Conservation (phyloP, 139 green algal genomes). For the Dunaliella primolecta region DNA sequence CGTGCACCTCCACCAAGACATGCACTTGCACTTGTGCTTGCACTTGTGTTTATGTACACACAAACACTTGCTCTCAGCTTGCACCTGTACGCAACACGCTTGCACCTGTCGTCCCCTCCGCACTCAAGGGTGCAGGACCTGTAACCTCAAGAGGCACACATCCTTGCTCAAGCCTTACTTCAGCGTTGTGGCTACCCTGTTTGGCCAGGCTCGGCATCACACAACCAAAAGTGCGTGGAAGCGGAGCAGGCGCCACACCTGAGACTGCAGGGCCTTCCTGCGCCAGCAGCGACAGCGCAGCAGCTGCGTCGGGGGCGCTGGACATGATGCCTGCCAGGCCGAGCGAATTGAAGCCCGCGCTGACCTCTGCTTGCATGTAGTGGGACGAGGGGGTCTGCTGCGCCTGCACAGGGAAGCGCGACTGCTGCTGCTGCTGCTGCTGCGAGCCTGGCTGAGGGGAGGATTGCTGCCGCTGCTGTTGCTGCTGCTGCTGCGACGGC, state of each 20-base stretch:
- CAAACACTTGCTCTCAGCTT: too few species aligned
- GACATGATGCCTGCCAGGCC: background rate
- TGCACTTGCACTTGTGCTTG: too few species aligned
- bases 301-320: background rate
- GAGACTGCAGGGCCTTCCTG: background rate
- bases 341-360: background rate
- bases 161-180: too few species aligned
- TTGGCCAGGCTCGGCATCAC: too few species aligned
- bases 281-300: background rate
- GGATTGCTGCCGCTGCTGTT: background rate
- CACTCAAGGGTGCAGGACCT: too few species aligned
- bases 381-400: background rate
- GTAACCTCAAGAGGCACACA: too few species aligned
- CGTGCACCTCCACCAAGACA: too few species aligned
- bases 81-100: too few species aligned
- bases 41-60: too few species aligned
- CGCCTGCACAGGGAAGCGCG: background rate
- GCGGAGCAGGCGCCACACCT: background rate
- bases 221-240: too few species aligned
- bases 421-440: background rate
- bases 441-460: background rate
- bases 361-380: background rate
- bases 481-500: background rate
- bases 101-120: too few species aligned
- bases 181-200: too few species aligned